A percentile compares a stretch with the other conserved stretches of the same genome.
phyloP scores from a whole-genome alignment of 176 grass and related monocot species.

The Urochloa ruziziensis region DNA sequence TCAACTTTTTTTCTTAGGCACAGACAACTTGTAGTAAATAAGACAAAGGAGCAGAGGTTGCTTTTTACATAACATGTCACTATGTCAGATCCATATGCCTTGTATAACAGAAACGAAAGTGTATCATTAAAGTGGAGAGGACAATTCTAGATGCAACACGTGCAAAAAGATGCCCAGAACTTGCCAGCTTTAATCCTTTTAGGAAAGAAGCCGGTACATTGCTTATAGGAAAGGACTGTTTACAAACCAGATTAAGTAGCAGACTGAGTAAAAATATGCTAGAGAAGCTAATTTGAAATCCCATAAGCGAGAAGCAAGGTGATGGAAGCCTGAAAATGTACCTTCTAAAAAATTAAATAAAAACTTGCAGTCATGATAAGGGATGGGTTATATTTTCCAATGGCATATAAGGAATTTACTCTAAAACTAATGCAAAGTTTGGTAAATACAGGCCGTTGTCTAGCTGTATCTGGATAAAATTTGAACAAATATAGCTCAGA shows the following conservation, averaged over 20 bases:
- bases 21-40: neutral
- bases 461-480: neutral
- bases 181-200: neutral
- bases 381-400: no score
- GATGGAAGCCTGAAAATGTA: neutral
- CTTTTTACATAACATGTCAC: neutral
- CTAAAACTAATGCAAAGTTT: neutral
- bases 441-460: neutral
- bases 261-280: conserved; percentile 1
- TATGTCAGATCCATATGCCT: neutral
- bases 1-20: neutral
- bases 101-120: conserved; percentile 9
- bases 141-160: neutral
- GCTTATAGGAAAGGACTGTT: neutral
- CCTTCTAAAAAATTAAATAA: neutral
- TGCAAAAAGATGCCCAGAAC: neutral
- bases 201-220: neutral
- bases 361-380: neutral
- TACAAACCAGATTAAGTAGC: neutral
- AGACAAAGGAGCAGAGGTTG: neutral
- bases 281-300: neutral
- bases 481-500: neutral
- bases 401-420: no score
- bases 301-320: neutral
- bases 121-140: neutral